Conservation (phyloP, 202 grass and related monocot genomes). For the Zizania palustris region DNA sequence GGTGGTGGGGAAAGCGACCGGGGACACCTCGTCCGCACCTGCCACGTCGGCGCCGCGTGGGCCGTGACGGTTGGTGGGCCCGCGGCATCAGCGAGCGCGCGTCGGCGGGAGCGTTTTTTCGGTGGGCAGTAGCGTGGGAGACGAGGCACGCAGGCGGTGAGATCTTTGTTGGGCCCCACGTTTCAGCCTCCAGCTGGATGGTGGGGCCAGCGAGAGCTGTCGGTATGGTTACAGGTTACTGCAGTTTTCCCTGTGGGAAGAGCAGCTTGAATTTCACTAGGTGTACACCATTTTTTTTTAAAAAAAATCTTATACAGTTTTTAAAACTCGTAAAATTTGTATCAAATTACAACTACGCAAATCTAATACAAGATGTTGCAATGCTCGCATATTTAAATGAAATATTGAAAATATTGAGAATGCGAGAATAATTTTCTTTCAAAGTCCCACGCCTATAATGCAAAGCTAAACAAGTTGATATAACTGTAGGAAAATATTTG, state of each 20-base stretch:
- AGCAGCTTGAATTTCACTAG: neutral
- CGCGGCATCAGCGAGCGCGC: neutral
- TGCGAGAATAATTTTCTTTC: neutral
- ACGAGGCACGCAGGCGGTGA: neutral
- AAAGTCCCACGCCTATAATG: neutral
- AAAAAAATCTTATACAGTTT: neutral
- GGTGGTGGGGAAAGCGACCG: neutral
- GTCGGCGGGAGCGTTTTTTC: neutral
- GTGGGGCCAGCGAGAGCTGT: neutral
- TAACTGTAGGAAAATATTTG: neutral
- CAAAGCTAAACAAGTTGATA: neutral
- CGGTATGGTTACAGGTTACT: constrained; percentile 22
- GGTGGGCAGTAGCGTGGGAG: neutral
- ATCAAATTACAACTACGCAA: too few species aligned
- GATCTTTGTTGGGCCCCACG: neutral
- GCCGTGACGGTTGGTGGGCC: neutral
- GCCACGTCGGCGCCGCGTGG: neutral
- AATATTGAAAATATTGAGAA: too few species aligned
- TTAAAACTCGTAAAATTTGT: neutral
- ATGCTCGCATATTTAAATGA: too few species aligned
- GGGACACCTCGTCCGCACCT: neutral
- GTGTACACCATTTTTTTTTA: neutral
- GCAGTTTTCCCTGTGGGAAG: neutral
- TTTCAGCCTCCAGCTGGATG: neutral
- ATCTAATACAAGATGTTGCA: too few species aligned